Base-by-base conservation (phyloP, 2,329 filamentous ascomycete genomes). In the Colletotrichum caudatum region DNA sequence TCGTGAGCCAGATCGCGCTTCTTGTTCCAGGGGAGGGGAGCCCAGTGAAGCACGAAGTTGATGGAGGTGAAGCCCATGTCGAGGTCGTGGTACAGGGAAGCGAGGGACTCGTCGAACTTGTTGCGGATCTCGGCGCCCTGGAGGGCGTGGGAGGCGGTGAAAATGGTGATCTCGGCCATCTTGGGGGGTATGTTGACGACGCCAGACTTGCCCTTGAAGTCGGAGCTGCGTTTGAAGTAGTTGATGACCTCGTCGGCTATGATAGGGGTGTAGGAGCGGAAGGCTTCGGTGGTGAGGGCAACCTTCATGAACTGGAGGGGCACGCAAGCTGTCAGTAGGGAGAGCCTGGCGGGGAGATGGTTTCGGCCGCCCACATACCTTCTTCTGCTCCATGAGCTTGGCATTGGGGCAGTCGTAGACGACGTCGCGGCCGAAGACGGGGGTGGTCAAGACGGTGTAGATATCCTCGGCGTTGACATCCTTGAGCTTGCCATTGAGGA, bases 341-440 rank as follows among this genome's bases (percentile, higher is more conserved):
- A 39, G 20, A 54, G 18, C 41, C 54, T 29, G 29, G 50, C 18
- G 37, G 18, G 44, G 54, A 41, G 50, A 54, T 26, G 61, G 46
- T 59, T 59, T 54, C 8, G 23, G n/a, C 11, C 11, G n/a, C 14
- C 39, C 44, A n/a, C 44, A 74, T 80, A 94, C 93, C 90, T 95
- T 96, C 86, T 97, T 97, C 86, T 97, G 94, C 84, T 97, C 94
- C 94, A 97, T 97, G 78, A 97, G 88, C 83, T 97, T 97, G 70
- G 93, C 87, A 80, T 97, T 97, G 53, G 94, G 93, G 83, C 94
- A 96, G 80, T 97, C 94, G 80, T 97, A 97, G 65, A 97, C 93
- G 35, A 97, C 94, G 83, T 95, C 92, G 77, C 90, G 91, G 75
- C 94, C 94, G 79, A 97, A 97, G 59, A 91, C 89, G 33, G 89